Conservation (phyloP, 345 rosid species). For the Syzygium grande region DNA sequence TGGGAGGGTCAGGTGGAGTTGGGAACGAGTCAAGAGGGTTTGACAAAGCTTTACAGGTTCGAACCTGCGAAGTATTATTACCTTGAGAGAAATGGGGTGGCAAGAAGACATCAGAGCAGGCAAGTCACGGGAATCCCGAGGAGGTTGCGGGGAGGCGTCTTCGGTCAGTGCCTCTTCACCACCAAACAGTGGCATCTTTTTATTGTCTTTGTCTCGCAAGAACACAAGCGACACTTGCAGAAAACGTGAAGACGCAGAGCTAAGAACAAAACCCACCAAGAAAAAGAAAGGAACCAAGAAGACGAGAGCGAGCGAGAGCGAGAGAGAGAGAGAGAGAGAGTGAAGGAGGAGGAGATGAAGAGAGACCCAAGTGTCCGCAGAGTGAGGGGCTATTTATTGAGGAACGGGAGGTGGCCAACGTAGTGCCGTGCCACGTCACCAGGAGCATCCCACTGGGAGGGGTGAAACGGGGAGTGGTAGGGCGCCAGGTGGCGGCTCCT, state of each 20-base stretch:
- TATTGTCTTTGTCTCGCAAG: background rate
- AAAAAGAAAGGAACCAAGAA: background rate
- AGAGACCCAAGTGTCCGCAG: background rate
- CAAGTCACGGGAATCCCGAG: slow-evolving; percentile 38
- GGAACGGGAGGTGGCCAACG: background rate
- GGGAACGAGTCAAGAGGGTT: slow-evolving; percentile 2
- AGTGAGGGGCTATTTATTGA: background rate
- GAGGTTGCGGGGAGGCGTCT: background rate
- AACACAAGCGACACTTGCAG: background rate
- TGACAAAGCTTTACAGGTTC: background rate
- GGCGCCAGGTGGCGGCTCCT: background rate
- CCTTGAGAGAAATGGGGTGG: slow-evolving; percentile 82
- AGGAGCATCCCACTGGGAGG: background rate
- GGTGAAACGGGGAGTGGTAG: background rate
- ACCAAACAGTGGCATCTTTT: background rate
- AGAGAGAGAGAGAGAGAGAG: background rate
- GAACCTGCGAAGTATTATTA: background rate
- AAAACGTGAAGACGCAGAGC: background rate
- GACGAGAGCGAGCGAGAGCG: background rate
- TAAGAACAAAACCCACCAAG: background rate
- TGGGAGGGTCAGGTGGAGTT: slow-evolving; percentile 3
- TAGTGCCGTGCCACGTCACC: background rate
- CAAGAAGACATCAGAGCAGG: slow-evolving; percentile 46
- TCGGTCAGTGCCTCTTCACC: background rate
- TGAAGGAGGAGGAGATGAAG: background rate